A percentile compares a stretch with the other conserved stretches of the same genome.
Conservation (phyloP, 2,329 filamentous ascomycete genomes). For the Botrytis fabae region DNA sequence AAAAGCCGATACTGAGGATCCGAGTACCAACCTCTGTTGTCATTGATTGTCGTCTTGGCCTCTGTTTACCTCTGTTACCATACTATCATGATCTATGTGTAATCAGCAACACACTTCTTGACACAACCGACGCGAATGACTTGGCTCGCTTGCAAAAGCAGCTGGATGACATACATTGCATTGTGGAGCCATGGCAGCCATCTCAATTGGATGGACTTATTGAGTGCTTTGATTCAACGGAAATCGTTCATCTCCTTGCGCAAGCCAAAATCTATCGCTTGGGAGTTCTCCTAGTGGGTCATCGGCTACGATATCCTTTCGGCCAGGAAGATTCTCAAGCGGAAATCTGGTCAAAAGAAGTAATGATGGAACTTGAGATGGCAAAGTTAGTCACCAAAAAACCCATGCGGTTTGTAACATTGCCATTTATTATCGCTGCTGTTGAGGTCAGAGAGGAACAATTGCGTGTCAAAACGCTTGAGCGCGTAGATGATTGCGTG, state of each 20-base stretch:
- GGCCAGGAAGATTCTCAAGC: conserved; percentile 34
- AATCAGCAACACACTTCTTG: conserved; percentile 33
- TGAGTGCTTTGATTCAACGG: conserved; percentile 31
- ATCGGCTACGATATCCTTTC: conserved; percentile 35
- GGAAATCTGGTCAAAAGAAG: conserved; percentile 33
- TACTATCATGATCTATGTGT: conserved; percentile 38
- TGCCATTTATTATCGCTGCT: conserved; percentile 33
- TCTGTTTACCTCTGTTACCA: conserved; percentile 36
- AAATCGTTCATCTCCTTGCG: conserved; percentile 36
- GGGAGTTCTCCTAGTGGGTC: conserved; percentile 35
- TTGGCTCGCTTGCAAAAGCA: conserved; percentile 30
- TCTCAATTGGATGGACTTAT: conserved; percentile 29
- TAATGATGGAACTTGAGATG: conserved; percentile 37
- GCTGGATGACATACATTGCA: conserved; percentile 30
- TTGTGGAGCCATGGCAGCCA: conserved; percentile 37
- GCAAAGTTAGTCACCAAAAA: conserved; percentile 31
- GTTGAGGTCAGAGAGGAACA: neutral
- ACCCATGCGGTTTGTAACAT: conserved; percentile 34
- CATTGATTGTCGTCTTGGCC: conserved; percentile 35
- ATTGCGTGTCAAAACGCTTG: neutral
- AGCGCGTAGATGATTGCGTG: conserved; percentile 50
- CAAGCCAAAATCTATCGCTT: conserved; percentile 39
- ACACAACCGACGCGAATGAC: conserved; percentile 25
- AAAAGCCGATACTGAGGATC: conserved; percentile 32
- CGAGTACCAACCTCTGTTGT: conserved; percentile 9